Base-by-base conservation (phyloP, 163 green algal genomes). In the Coccomyxa subellipsoidea region DNA sequence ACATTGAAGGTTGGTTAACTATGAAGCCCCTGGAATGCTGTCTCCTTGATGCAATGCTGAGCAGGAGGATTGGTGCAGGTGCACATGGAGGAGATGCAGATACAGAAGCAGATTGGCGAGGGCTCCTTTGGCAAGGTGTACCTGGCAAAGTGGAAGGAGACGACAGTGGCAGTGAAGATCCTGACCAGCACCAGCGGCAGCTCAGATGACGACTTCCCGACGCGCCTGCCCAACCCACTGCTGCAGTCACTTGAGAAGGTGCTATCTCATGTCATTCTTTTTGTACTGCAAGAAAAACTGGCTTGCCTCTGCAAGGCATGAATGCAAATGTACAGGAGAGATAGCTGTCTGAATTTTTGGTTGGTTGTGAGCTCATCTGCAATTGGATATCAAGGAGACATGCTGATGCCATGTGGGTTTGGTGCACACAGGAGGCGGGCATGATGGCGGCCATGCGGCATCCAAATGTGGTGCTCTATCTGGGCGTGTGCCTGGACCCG, bases 111-210 rank as follows among this genome's bases (percentile, higher is more conserved):
- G 69, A 93, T 98, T 70, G 94, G 94, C 8, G 90, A 92, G 35
- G 94, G 94, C 1, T 92, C 91, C 29, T 98, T 97, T 87, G 94
- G 94, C 21, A 82, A 89, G 9, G 94, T 94, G 3, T 93, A 93
- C 77, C 83, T 97, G 39, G 92, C 83, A 39, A 88, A 85, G 40
- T 91, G 85, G 85, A 82, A 79, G 9, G 83, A 91, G 69, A 91
- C 87, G 7, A 87, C 82, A 23, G 87, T 91, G n/a, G 87, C 87
- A 34, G 85, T 88, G 18, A 91, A 91, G 83, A 29, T 90, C 34
- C 79, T 89, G 37, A 80, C 71, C 35, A 47, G 73, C 83, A 82
- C 83, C 37, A 69, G 76, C 23, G 78, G 69, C 69, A 84, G 69
- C 71, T 38, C 70, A 27, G 84, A 88, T 27, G 82, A 89, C 23